Conservation (phyloP, 768 basidiomycete genomes). For the Suillus spraguei region DNA sequence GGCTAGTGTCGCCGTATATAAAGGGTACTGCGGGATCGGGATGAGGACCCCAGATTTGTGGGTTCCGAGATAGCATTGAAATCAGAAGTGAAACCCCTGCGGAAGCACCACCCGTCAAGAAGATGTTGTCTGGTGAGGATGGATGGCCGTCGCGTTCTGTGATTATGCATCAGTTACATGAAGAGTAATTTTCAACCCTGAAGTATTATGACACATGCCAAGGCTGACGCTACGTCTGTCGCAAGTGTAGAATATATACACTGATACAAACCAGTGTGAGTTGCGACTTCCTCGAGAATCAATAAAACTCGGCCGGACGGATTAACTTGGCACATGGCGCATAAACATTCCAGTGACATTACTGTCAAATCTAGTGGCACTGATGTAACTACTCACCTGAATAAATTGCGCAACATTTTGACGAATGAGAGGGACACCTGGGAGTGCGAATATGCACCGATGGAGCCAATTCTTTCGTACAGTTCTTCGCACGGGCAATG, state of each 20-base stretch:
- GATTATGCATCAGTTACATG: neutral
- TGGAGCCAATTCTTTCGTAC: constrained; percentile 83
- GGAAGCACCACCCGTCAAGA: constrained; percentile 94
- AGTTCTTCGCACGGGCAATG: constrained; percentile 79
- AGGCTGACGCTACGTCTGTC: neutral
- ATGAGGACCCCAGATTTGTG: constrained; percentile 77
- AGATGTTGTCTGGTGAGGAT: constrained; percentile 82
- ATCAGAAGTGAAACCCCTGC: constrained; percentile 90
- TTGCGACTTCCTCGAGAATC: neutral
- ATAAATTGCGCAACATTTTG: constrained; percentile 90
- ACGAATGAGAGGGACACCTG: constrained; percentile 88
- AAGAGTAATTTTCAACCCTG: neutral
- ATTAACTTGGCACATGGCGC: neutral
- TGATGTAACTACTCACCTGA: constrained; percentile 48
- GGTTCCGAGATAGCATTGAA: constrained; percentile 69
- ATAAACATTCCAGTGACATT: neutral
- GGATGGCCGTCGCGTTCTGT: constrained; percentile 90
- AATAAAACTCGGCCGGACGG: neutral
- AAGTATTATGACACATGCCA: neutral
- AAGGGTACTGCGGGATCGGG: constrained; percentile 97
- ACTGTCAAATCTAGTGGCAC: neutral
- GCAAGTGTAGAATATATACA: neutral
- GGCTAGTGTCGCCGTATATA: constrained; percentile 96
- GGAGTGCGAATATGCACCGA: constrained; percentile 95
- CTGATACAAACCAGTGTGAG: neutral